A percentile compares a stretch with the other conserved stretches of the same genome.
Evolutionary conservation across 495 filamentous ascomycete genomes (phyloP).

Genomic region (Penicillium waksmanii): DNA sequence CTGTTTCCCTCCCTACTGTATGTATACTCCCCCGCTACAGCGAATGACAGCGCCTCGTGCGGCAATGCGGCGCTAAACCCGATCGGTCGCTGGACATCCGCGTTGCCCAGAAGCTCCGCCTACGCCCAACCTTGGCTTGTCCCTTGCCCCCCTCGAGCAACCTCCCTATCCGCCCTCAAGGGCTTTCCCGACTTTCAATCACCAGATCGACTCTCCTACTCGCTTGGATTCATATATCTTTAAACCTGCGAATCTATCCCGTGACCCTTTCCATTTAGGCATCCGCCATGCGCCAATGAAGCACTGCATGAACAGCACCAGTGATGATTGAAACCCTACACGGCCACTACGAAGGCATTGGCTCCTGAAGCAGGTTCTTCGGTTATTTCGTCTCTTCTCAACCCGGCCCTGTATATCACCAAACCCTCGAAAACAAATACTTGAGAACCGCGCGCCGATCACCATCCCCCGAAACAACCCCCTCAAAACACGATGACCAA

Average conservation of each 20-base stretch:
- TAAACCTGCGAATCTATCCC: slow-evolving; percentile 8
- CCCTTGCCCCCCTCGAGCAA: slow-evolving; percentile 5
- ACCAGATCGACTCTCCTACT: not conserved
- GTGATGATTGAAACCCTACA: slow-evolving; percentile 32
- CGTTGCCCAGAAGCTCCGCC: slow-evolving; percentile 17
- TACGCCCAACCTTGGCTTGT: slow-evolving; percentile 1
- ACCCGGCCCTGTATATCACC: not conserved
- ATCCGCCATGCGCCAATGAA: slow-evolving; percentile 42
- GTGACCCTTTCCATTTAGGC: slow-evolving; percentile 14
- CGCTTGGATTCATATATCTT: not conserved
- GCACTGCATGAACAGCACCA: slow-evolving; percentile 31
- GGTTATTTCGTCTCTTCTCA: slow-evolving; percentile 10
- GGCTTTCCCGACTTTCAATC: slow-evolving; percentile 3
- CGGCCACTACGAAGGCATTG: slow-evolving; percentile 27
- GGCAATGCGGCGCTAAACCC: slow-evolving; percentile 22
- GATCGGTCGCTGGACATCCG: slow-evolving; percentile 15
- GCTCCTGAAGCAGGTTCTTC: slow-evolving; percentile 30
- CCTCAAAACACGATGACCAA: slow-evolving; percentile 65
- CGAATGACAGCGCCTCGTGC: slow-evolving; percentile 17
- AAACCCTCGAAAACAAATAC: slow-evolving; percentile 2
- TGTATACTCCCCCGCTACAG: not conserved
- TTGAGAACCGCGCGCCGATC: slow-evolving; percentile 14
- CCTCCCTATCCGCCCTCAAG: slow-evolving; percentile 6
- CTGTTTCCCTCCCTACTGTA: no score
- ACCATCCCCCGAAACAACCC: slow-evolving; percentile 8